Base-by-base conservation (phyloP, 768 basidiomycete species). In the Amylocystis lapponica region DNA sequence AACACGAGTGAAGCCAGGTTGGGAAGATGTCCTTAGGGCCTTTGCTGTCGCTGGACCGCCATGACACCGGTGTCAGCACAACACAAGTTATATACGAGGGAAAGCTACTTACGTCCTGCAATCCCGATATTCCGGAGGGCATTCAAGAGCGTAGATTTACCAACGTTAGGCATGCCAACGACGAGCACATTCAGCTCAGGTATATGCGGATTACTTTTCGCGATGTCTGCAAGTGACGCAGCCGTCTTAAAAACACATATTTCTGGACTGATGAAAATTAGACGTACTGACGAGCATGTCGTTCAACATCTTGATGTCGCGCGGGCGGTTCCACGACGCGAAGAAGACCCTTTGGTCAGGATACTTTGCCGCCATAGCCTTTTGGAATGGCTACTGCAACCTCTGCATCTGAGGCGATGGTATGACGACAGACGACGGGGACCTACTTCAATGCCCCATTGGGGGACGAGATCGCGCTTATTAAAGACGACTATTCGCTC, bases 141-240 rank as follows among this genome's bases (percentile, higher is more conserved):
- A 58, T 99, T 99, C 11, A 99, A 69, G 39, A 98, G 65, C 2
- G 90, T 94, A 12, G 94, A 97, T 67, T 99, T 98, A 31, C 95
- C 95, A 36, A 97, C 92, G 62, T 98, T 98, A 14, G 96, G 96
- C 95, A 99, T 98, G 19, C 96, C 96, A 46, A 96, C 83, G 19
- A 98, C 91, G 2, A 97, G 74, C 6, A 97, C 84, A 54, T 93
- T 92, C 52, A 90, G 66, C 59, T 86, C 86, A 53, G 81, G 78
- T 36, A 79, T 74, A 49, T 87, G 76, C 39, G 79, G 79, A 58
- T 82, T 75, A 31, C 71, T 69, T 54, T 78, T 79, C 25, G 86
- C 84, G 52, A 88, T 74, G 54, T 78, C 86, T 90, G 49, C 7
- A 26, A 33, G 20, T 43, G 35, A 36, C 23, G 27, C 19, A 31